These are phyloP conservation scores for Chytridium lagenaria DNA, from an alignment of 371 early-diverging fungal species.

Conservation along the genomic window DNA sequence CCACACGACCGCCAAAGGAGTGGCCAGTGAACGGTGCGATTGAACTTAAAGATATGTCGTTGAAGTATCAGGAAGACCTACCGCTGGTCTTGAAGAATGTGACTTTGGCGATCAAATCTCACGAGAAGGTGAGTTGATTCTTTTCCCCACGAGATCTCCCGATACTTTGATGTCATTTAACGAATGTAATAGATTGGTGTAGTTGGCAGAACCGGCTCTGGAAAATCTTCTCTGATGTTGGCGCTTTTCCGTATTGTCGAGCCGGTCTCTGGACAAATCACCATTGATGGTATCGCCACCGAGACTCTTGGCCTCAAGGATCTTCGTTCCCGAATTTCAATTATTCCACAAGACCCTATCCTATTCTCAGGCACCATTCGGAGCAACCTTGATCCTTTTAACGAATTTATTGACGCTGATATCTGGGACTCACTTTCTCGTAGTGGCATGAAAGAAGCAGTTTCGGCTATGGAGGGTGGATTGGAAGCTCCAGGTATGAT, in stretches of 20 bases:
- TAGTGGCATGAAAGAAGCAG: constrained; percentile 61
- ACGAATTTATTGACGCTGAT: constrained; percentile 35
- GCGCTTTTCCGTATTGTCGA: constrained; percentile 91
- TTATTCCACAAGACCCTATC: constrained; percentile 69
- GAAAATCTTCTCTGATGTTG: no score
- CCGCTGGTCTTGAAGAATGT: constrained; percentile 60
- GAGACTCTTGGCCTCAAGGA: constrained; percentile 64
- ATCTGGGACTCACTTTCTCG: constrained; percentile 44
- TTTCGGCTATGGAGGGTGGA: constrained; percentile 39
- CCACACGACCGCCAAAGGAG: constrained; percentile 24
- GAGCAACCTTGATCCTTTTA: constrained; percentile 46
- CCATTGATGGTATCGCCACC: constrained; percentile 66
- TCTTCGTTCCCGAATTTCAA: constrained; percentile 63
- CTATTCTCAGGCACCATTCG: constrained; percentile 42
- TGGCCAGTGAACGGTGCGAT: constrained; percentile 66
- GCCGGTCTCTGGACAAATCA: constrained; percentile 66
- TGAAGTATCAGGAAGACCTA: constrained; percentile 70
- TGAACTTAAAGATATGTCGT: constrained; percentile 66
- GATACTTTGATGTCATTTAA: no score
- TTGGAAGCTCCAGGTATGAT: constrained; percentile 32
- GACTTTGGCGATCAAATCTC: constrained; percentile 39
- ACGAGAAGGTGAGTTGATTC: constrained; percentile 49
- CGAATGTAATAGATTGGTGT: constrained; percentile 83
- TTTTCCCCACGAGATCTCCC: no score
- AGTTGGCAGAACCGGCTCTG: constrained; percentile 87